phyloP scores from a whole-genome alignment of 805 yeast species.

The Pichia paraexigua region DNA sequence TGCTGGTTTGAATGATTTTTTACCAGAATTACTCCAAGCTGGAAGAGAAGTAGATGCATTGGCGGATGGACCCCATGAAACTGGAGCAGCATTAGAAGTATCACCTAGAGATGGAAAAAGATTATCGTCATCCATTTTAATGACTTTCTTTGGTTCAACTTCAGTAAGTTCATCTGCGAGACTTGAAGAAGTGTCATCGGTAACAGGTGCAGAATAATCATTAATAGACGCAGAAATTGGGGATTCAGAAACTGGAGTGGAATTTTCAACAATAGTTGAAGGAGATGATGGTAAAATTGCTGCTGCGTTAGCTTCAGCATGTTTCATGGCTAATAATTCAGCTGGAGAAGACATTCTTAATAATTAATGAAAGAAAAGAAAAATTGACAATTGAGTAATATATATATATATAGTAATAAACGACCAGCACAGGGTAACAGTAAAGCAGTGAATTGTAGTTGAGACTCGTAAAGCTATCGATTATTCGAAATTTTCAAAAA shows the following conservation, averaged over 20 bases:
- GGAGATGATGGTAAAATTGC: slow-evolving; percentile 12
- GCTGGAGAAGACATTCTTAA: slow-evolving; percentile 33
- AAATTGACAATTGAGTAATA: not conserved
- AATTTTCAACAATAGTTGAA: slow-evolving; percentile 3
- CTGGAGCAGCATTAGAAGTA: slow-evolving; percentile 29
- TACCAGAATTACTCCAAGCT: slow-evolving; percentile 16
- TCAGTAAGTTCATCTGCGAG: slow-evolving; percentile 2
- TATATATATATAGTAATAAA: not conserved
- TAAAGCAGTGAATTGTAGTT: not conserved
- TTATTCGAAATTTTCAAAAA: not conserved
- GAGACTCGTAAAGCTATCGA: not conserved
- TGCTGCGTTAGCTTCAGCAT: slow-evolving; percentile 18
- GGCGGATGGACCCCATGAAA: slow-evolving; percentile 36
- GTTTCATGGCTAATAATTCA: slow-evolving; percentile 31
- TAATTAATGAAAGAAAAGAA: not conserved
- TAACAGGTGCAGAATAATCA: not conserved
- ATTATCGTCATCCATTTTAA: slow-evolving; percentile 38
- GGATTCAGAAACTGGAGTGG: slow-evolving; percentile 10
- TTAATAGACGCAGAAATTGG: slow-evolving; percentile 5
- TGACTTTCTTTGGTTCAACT: slow-evolving; percentile 8
- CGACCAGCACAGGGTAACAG: not conserved
- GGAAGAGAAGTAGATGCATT: slow-evolving; percentile 13
- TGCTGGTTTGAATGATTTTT: slow-evolving; percentile 29
- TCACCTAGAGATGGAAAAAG: slow-evolving; percentile 64
- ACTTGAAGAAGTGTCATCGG: not conserved